Percentiles rank a stretch among this genome's conserved stretches.
Evolutionary conservation across 345 rosid genomes (phyloP).

Genomic region (Reutealis trisperma): DNA sequence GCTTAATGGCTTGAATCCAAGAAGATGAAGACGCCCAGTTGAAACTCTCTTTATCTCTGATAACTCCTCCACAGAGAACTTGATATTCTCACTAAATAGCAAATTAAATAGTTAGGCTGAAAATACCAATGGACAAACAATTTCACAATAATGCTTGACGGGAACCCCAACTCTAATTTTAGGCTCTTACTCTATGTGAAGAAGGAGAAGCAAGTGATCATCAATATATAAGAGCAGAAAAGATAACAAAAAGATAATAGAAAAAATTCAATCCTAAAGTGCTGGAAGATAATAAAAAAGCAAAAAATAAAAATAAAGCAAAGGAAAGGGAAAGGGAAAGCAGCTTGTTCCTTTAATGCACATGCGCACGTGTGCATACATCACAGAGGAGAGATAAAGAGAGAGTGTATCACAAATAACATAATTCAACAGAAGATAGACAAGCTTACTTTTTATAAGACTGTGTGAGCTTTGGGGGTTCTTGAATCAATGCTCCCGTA

Average conservation of each 20-base stretch:
- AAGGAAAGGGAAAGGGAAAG: not conserved
- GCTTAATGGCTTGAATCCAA: constrained; percentile 91
- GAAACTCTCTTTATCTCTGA: constrained; percentile 76
- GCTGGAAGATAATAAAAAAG: not conserved
- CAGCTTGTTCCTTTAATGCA: not conserved
- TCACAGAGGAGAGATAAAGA: not conserved
- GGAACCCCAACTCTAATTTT: not conserved
- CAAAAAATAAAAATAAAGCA: not conserved
- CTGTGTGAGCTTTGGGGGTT: constrained; percentile 57
- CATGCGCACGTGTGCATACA: not conserved
- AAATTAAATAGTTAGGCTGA: constrained; percentile 12
- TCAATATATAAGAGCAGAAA: not conserved
- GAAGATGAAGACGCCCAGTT: constrained; percentile 64
- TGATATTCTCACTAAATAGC: constrained; percentile 57
- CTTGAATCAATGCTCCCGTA: constrained; percentile 86
- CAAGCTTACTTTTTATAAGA: constrained; percentile 66
- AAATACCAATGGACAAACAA: constrained; percentile 17
- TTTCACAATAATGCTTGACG: not conserved
- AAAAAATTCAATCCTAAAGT: not conserved
- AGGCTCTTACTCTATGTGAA: not conserved
- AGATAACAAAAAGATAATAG: not conserved
- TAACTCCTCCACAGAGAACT: constrained; percentile 62
- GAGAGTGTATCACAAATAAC: not conserved
- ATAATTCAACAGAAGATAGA: constrained; percentile 5
- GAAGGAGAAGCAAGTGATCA: not conserved